Base-by-base conservation (phyloP, 768 basidiomycete genomes). In the Omphalotus guepiniiformis region DNA sequence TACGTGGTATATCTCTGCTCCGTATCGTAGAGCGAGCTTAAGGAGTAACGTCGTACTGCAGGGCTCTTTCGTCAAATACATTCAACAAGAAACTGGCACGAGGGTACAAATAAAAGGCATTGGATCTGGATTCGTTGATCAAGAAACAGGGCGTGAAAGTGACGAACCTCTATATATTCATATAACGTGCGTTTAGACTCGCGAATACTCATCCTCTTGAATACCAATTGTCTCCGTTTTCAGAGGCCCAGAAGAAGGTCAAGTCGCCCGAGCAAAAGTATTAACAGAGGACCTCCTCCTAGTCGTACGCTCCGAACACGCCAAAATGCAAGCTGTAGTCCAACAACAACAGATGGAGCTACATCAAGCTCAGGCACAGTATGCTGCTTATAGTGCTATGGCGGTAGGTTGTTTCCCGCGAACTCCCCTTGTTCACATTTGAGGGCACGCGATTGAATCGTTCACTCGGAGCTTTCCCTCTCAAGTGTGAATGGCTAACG, bases 41-140 rank as follows among this genome's bases (percentile, higher is more conserved):
- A 37, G 3, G 15, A 42, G 22, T 42, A 35, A 51, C 21, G 6
- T 26, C 28, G 21, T 4, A 29, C 8, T 42, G 7, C 63, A 91
- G 88, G 94, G 94, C 54, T 84, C 92, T 54, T 99, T 97, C 59
- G 95, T 99, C 55, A 99, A 99, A 68, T 93, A 93, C 62, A 98
- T 98, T 41, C 95, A 99, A 66, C 80, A 86, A 57, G 95, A 99
- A 66, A 99, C 95, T 0, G 85, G 85, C 23, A 95, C 94, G 5
- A 80, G 95, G 50, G 95, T 99, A 7, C 95, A 99, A 63, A 96
- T 99, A 57, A 98, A 98, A 66, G 95, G 95, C 16, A 58, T 83
- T 12, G 95, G 95, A 4, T 94, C 92, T 21, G 95, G 95, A 1
- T 99, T 96, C 63, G 84, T 95, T 52, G 95, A 99, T 58, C 80